phyloP scores from a whole-genome alignment of 1,139 yeast species.

The Kazachstania sp. region DNA sequence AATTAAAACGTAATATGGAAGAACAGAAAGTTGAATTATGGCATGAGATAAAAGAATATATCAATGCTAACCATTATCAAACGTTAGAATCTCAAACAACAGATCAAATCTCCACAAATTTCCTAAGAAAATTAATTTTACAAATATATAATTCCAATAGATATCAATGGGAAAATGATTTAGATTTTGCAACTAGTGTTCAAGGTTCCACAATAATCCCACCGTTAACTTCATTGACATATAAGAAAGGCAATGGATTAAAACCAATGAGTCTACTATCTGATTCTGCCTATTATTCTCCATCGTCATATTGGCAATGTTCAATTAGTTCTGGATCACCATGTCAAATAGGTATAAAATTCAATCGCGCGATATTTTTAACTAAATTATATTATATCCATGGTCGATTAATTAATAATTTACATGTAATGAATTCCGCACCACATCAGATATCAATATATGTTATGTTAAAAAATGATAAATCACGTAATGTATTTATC shows the following conservation, averaged over 20 bases:
- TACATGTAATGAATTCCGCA: slow-evolving; percentile 32
- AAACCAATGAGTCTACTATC: slow-evolving; percentile 24
- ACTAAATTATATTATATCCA: slow-evolving; percentile 31
- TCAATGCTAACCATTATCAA: neutral
- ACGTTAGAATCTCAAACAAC: slow-evolving; percentile 5
- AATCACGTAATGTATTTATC: slow-evolving; percentile 7
- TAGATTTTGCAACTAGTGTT: slow-evolving; percentile 28
- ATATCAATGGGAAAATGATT: slow-evolving; percentile 29
- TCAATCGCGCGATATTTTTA: slow-evolving; percentile 31
- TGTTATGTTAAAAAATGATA: slow-evolving; percentile 19
- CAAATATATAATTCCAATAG: slow-evolving; percentile 27
- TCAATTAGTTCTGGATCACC: slow-evolving; percentile 8
- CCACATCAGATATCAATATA: slow-evolving; percentile 31
- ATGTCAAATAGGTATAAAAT: slow-evolving; percentile 31
- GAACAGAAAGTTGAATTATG: slow-evolving; percentile 22
- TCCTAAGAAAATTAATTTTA: slow-evolving; percentile 23
- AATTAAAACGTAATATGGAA: slow-evolving; percentile 21
- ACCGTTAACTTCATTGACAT: slow-evolving; percentile 25
- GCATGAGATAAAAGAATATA: slow-evolving; percentile 18
- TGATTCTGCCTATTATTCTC: slow-evolving; percentile 18
- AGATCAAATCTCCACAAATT: slow-evolving; percentile 22
- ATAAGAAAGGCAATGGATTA: slow-evolving; percentile 20
- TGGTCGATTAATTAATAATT: slow-evolving; percentile 29
- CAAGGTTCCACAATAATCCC: slow-evolving; percentile 29
- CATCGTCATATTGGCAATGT: slow-evolving; percentile 33